Evolutionary conservation across 495 filamentous ascomycete species (phyloP).

Genomic region (Aspergillus olivimuriae): DNA sequence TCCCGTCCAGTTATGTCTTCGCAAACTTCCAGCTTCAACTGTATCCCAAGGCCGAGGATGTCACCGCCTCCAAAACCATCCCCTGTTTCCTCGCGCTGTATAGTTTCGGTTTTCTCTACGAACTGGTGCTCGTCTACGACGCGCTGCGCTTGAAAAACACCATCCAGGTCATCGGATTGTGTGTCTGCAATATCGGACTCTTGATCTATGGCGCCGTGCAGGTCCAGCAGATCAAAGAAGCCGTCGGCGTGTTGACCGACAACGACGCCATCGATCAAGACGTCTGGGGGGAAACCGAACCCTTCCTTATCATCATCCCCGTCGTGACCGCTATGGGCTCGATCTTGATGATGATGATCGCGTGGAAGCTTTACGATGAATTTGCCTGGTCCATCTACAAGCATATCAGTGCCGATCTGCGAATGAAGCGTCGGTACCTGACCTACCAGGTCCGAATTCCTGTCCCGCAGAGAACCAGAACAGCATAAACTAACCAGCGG

Average conservation of each 20-base stretch:
- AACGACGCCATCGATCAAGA: conserved; percentile 26
- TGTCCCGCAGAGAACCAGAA: neutral
- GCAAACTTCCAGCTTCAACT: conserved; percentile 64
- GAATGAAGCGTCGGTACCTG: conserved; percentile 93
- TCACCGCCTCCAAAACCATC: conserved; percentile 56
- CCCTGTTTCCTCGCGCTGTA: conserved; percentile 92
- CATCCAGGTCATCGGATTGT: conserved; percentile 95
- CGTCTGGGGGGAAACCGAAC: conserved; percentile 62
- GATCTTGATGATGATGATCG: conserved; percentile 63
- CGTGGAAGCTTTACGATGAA: conserved; percentile 95
- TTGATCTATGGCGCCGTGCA: conserved; percentile 90
- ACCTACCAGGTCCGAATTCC: conserved; percentile 75
- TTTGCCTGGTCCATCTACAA: conserved; percentile 99
- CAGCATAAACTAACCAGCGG: conserved; percentile 20
- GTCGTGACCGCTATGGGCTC: conserved; percentile 73
- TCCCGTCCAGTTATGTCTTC: conserved; percentile 35
- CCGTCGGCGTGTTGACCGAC: conserved; percentile 46
- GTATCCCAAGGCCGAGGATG: conserved; percentile 27
- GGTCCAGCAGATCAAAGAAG: conserved; percentile 75
- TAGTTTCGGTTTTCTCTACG: conserved; percentile 93
- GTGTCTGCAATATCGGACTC: conserved; percentile 82
- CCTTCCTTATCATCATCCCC: conserved; percentile 80
- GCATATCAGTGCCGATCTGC: conserved; percentile 94
- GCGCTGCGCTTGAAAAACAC: conserved; percentile 93
- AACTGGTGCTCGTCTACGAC: conserved; percentile 84